Evolutionary conservation across 2,329 filamentous ascomycete species (phyloP).

Genomic region (Epichloe scottii): DNA sequence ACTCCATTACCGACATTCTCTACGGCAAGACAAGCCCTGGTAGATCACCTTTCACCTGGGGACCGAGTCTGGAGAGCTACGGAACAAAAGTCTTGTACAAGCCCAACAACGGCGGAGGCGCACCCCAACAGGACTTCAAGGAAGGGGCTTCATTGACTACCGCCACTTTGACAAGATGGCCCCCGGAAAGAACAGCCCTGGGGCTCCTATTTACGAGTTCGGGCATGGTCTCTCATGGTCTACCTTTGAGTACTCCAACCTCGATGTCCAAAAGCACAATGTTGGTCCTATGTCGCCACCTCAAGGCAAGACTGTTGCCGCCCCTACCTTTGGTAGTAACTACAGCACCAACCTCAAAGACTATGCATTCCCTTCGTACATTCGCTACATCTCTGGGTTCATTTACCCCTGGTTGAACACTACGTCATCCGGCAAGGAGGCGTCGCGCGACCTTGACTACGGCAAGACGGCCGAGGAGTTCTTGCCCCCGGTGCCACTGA

Average conservation of each 20-base stretch:
- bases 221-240: conserved; percentile 74
- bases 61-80: conserved; percentile 52
- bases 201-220: conserved; percentile 64
- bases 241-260: conserved; percentile 60
- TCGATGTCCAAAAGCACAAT: conserved; percentile 41
- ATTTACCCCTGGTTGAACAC: conserved; percentile 66
- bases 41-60: conserved; percentile 72
- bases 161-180: conserved; percentile 52
- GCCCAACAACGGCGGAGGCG: conserved; percentile 52
- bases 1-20: conserved; percentile 68
- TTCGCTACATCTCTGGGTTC: conserved; percentile 39
- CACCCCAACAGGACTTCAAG: conserved; percentile 60
- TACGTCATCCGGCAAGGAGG: conserved; percentile 40
- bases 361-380: conserved; percentile 53
- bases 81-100: conserved; percentile 53
- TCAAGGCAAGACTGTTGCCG: conserved; percentile 46
- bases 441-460: conserved; percentile 46
- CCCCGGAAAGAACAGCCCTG: conserved; percentile 17
- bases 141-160: conserved; percentile 72
- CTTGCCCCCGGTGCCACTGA: conserved; percentile 48
- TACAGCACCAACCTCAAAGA: conserved; percentile 48
- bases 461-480: conserved; percentile 44
- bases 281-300: conserved; percentile 44
- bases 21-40: conserved; percentile 72
- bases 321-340: conserved; percentile 53